Percentiles rank a stretch among this genome's conserved stretches.
Conservation (phyloP, 352 stramenopile genomes). For the Phytopythium delawarense region DNA sequence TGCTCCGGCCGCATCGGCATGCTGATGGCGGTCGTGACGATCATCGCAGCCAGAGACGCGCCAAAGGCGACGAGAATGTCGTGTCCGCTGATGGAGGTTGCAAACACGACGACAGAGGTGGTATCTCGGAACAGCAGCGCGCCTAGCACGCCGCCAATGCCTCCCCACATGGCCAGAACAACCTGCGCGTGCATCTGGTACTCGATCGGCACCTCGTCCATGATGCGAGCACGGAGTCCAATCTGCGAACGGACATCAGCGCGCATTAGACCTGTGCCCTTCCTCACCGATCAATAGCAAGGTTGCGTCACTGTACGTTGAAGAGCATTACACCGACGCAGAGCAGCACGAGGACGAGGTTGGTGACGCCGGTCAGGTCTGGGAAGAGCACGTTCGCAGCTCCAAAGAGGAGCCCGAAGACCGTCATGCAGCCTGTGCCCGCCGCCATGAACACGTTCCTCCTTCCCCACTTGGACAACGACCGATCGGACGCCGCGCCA, state of each 20-base stretch:
- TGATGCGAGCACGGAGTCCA: constrained; percentile 57
- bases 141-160: constrained; percentile 50
- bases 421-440: constrained; percentile 36
- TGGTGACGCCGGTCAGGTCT: constrained; percentile 29
- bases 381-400: constrained; percentile 61
- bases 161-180: constrained; percentile 62
- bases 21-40: constrained; percentile 42
- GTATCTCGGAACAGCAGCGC: constrained; percentile 65
- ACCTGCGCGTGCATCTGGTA: constrained; percentile 78
- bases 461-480: constrained; percentile 63
- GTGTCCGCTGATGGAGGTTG: constrained; percentile 55
- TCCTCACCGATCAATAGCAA: neutral
- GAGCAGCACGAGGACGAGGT: constrained; percentile 59
- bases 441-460: constrained; percentile 63
- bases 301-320: constrained; percentile 27
- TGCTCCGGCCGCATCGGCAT: constrained; percentile 60
- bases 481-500: constrained; percentile 66
- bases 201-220: constrained; percentile 72
- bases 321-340: constrained; percentile 52
- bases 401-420: constrained; percentile 60
- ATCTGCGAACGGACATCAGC: constrained; percentile 28
- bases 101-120: constrained; percentile 65
- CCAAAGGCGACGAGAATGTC: constrained; percentile 69
- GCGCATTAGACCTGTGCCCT: neutral
- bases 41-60: constrained; percentile 39